phyloP scores from a whole-genome alignment of 441 rosid genomes.

The Capsella rubella region DNA sequence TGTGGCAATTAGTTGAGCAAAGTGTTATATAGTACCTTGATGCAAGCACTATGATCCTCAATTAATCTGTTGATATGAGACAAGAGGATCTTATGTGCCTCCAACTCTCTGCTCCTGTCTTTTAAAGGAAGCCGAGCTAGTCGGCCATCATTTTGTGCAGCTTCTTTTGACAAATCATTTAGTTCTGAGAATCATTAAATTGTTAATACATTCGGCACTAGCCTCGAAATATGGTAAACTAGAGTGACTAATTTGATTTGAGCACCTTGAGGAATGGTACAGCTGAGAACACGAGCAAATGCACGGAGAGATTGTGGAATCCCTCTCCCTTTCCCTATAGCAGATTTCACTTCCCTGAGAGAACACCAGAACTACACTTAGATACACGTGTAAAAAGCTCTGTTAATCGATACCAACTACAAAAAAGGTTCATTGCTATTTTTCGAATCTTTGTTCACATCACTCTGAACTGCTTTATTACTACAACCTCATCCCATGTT shows the following conservation, averaged over 20 bases:
- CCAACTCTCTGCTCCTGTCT: constrained; percentile 57
- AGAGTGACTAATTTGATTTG: constrained; percentile 31
- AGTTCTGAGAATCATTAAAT: constrained; percentile 56
- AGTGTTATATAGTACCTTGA: constrained; percentile 54
- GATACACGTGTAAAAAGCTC: constrained; percentile 10
- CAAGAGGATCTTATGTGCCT: constrained; percentile 69
- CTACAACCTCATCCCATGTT: not conserved
- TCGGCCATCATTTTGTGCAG: constrained; percentile 76
- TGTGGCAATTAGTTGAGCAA: constrained; percentile 25
- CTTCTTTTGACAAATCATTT: constrained; percentile 65
- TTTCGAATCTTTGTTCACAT: not conserved
- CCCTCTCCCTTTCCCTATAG: constrained; percentile 76
- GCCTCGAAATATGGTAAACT: constrained; percentile 17
- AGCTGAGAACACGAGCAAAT: constrained; percentile 74
- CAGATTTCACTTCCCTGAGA: constrained; percentile 78
- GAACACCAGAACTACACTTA: constrained; percentile 37
- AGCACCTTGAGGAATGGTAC: constrained; percentile 65
- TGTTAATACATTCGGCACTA: constrained; percentile 18
- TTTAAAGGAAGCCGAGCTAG: constrained; percentile 72
- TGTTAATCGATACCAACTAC: not conserved
- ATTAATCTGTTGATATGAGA: constrained; percentile 54
- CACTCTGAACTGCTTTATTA: constrained; percentile 1
- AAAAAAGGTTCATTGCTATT: constrained; percentile 1
- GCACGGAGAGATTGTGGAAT: constrained; percentile 87
- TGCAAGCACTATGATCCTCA: constrained; percentile 50